Base-by-base conservation (phyloP, 2,329 filamentous ascomycete species). In the Diatrype stigma region DNA sequence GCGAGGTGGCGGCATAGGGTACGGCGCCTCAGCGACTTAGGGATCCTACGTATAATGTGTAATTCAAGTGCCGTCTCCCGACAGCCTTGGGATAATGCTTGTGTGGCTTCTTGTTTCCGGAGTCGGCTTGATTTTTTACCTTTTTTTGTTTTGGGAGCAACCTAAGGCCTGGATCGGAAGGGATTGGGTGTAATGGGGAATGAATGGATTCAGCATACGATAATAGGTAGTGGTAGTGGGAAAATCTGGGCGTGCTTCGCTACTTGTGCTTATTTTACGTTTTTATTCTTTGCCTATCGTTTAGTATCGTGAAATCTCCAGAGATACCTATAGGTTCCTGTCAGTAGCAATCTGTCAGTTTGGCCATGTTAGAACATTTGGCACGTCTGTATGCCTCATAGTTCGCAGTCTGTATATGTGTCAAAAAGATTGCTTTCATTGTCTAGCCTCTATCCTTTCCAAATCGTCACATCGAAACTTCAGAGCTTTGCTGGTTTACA, bases 1-100 rank as follows among this genome's bases (percentile, higher is more conserved):
- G 59, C 5, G 58, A 60, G 51, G 59, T 61, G 59, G 40, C 51
- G 6, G 56, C 44, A 34, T 61, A 35, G 49, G 35, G 2, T 2
- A 19, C 22, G 19, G 22, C 14, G 3, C 8, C 7, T 40, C 10
- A n/a, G 8, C 34, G 21, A 6, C 30, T 46, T 34, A 42, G 17
- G 44, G 45, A 35, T 51, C 3, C 45, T 46, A 44, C 47, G 52
- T 48, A 44, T 16, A 66, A 65, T 64, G 62, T 65, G 49, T 65
- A 65, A 64, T 65, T 53, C 46, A 55, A 53, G 16, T 34, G 42
- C 22, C n/a, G 38, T 50, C 30, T 21, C 34, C 16, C 14, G 34
- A 16, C 34, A 37, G 6, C 34, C 34, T 17, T 12, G 32, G 45
- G 30, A 30, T 21, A 35, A 16, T 38, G 4, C 12, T 21, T 21